Evolutionary conservation across 2,329 filamentous ascomycete species (phyloP), one percentile per base, ranked within the genome.

Genomic region (Cladophialophora psammophila): DNA sequence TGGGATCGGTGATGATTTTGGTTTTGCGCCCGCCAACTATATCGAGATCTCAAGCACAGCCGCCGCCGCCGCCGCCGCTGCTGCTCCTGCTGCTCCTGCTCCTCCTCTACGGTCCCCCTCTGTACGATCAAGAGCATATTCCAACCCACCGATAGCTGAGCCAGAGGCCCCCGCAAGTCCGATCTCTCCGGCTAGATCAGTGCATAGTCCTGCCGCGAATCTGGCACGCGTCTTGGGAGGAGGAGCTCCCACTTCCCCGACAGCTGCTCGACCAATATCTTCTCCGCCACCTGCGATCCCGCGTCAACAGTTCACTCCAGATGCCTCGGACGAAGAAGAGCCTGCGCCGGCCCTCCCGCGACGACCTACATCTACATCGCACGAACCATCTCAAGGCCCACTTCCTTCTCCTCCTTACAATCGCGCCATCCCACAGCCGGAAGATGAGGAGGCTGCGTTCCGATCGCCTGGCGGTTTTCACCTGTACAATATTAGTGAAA

Each of bases 401-500:
- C 78, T 81, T 65, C 79, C 84, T 57, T 88, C 86, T 2, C 86
- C 86, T 34, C 85, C 86, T 7, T 83, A 85, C 72, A 87, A 84
- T 71, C 76, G 86, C 74, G 79, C 80, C 57, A 72, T 81, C 64
- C 70, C 73, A 36, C 78, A 81, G 61, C 78, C 78, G 15, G 80
- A 84, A 64, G 80, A 84, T 58, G 81, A 85, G 2, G 81, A 83
- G 31, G 72, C 66, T 34, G 72, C 71, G 66, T 42, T 74, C 61
- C 76, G 78, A 35, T 89, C 90, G 1, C 91, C 92, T 5, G 91
- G 92, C 18, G 92, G 92, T 1, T 98, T 94, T 76, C 94, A 96
- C 76, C 85, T 98, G 78, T 98, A 97, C 80, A 97, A 97, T 74
- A 94, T 98, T 74, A 96, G 94, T 76, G 94, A 98, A 80, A 97